phyloP scores from a whole-genome alignment of 2,329 filamentous ascomycete genomes.

The Coleophoma eucalyptorum region DNA sequence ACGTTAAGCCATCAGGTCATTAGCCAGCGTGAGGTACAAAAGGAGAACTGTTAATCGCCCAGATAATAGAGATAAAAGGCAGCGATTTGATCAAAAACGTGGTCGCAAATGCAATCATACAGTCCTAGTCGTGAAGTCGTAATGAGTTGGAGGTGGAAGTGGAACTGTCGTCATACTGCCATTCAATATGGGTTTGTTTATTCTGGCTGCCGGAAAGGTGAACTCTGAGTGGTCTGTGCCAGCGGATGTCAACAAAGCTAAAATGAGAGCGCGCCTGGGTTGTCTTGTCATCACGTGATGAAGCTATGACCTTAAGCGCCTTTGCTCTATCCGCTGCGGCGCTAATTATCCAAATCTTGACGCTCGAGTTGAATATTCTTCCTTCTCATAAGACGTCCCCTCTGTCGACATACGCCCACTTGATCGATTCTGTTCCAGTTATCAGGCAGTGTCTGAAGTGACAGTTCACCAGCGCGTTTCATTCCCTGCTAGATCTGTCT shows the following conservation, averaged over 20 bases:
- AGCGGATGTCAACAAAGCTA: no score
- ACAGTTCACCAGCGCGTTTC: slow-evolving; percentile 1
- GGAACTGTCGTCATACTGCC: no score
- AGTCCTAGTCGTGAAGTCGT: not conserved
- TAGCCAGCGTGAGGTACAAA: not conserved
- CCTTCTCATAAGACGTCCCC: not conserved
- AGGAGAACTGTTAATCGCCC: not conserved
- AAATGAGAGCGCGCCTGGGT: no score
- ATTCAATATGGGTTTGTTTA: no score
- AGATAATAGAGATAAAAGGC: not conserved
- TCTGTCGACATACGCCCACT: not conserved
- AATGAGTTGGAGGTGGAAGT: no score
- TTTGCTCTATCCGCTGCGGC: no score
- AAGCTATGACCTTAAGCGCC: no score
- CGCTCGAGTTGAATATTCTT: not conserved
- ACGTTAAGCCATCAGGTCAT: not conserved
- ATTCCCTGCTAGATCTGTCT: not conserved
- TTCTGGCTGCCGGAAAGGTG: no score
- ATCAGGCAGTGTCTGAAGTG: no score
- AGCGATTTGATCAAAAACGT: not conserved
- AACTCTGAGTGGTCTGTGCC: no score
- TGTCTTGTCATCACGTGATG: no score
- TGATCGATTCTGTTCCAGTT: not conserved
- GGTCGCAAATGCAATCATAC: not conserved
- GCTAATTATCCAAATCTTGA: no score